Percentiles rank a stretch among this genome's conserved stretches.
phyloP scores from a whole-genome alignment of 129 eudicot species.

The Flaveria ramosissima region DNA sequence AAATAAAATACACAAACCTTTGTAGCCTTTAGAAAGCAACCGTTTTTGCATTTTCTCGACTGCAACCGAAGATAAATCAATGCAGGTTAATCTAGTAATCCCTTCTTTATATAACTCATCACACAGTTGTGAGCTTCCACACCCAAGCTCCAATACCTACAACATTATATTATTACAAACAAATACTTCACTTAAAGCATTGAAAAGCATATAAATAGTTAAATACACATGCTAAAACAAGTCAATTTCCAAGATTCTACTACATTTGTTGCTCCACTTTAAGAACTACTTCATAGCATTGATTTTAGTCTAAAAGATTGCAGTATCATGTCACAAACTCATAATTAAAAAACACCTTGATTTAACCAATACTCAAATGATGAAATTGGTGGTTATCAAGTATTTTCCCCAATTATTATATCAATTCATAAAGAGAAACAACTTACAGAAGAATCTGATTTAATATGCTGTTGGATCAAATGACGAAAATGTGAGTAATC shows the following conservation, averaged over 20 bases:
- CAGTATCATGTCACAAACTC: not conserved
- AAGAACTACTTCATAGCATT: not conserved
- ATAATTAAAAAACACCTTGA: too few species aligned
- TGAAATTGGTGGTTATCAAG: not conserved
- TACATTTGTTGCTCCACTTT: not conserved
- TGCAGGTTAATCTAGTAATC: conserved; percentile 69
- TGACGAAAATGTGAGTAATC: conserved; percentile 94
- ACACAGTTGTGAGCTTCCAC: conserved; percentile 91
- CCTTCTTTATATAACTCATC: conserved; percentile 86
- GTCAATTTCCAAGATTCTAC: not conserved
- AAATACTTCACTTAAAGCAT: not conserved
- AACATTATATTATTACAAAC: conserved; percentile 5
- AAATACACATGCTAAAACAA: not conserved
- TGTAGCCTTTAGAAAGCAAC: conserved; percentile 60
- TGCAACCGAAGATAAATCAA: conserved; percentile 84
- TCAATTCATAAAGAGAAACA: not conserved
- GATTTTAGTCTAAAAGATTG: not conserved
- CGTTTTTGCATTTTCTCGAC: conserved; percentile 70
- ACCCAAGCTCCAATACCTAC: conserved; percentile 92
- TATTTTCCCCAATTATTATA: not conserved
- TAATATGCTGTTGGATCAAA: conserved; percentile 62
- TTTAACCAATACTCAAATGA: not conserved
- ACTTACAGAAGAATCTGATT: conserved; percentile 56
- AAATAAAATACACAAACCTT: conserved; percentile 49
- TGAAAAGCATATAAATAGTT: not conserved